Conservation (phyloP, 2,329 filamentous ascomycete genomes). For the Penicillium concentricum region DNA sequence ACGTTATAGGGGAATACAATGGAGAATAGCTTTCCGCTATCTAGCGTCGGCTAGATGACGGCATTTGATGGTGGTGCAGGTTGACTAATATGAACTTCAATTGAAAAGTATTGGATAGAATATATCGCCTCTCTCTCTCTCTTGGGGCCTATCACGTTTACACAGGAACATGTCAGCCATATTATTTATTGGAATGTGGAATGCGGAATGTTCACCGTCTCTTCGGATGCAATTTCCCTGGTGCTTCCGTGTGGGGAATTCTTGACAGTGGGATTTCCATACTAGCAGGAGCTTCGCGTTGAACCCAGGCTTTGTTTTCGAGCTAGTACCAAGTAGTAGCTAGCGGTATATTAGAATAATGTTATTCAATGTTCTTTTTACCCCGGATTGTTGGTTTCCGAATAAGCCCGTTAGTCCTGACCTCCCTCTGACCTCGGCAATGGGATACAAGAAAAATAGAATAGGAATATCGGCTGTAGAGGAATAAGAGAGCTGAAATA, state of each 20-base stretch:
- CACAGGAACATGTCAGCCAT: neutral
- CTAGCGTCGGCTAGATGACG: slow-evolving; percentile 1
- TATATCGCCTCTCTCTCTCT: neutral
- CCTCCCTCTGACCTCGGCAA: neutral
- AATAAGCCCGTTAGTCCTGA: neutral
- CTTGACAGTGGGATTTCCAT: neutral
- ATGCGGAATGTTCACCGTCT: slow-evolving; percentile 1
- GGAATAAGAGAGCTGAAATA: neutral
- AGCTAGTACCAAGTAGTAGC: neutral
- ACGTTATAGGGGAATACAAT: neutral
- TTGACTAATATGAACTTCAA: neutral
- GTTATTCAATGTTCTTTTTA: neutral
- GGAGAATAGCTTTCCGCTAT: neutral
- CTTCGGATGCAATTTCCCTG: neutral
- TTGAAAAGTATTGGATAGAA: neutral
- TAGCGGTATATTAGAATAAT: neutral
- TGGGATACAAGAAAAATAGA: neutral
- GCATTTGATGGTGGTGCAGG: neutral
- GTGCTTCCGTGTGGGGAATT: neutral
- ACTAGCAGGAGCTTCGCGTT: slow-evolving; percentile 1
- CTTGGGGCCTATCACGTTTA: neutral
- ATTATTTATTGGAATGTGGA: neutral
- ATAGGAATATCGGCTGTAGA: neutral
- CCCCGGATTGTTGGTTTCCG: slow-evolving; percentile 6
- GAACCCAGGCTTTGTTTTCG: neutral